A percentile compares a stretch with the other conserved stretches of the same genome.
These are phyloP conservation scores for Wickerhamomyces canadensis DNA, from an alignment of 805 yeast genomes.

Conservation along the genomic window DNA sequence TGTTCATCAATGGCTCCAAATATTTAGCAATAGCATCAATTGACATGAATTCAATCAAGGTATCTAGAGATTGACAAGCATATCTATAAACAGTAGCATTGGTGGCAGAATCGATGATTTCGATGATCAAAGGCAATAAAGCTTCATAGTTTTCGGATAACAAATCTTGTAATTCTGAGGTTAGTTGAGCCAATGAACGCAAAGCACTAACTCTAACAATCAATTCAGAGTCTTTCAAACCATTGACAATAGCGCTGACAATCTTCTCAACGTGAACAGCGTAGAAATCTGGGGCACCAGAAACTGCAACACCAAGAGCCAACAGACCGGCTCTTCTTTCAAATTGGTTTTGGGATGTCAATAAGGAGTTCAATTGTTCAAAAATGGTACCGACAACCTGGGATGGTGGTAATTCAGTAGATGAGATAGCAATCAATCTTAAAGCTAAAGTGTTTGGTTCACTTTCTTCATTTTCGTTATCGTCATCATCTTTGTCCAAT, in stretches of 20 bases:
- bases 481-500: conserved; percentile 75
- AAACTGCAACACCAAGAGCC: conserved; percentile 74
- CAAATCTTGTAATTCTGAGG: conserved; percentile 78
- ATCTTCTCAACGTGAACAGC: conserved; percentile 69
- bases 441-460: conserved; percentile 73
- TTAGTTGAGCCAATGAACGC: conserved; percentile 70
- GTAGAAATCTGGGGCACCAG: conserved; percentile 93
- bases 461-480: conserved; percentile 90
- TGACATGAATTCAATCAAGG: conserved; percentile 85
- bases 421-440: conserved; percentile 70
- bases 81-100: conserved; percentile 80
- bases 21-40: conserved; percentile 78
- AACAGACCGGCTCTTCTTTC: conserved; percentile 86
- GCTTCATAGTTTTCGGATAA: conserved; percentile 80
- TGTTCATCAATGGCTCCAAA: conserved; percentile 85
- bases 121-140: conserved; percentile 80
- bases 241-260: conserved; percentile 65
- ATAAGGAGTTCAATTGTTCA: conserved; percentile 52
- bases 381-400: conserved; percentile 83
- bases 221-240: conserved; percentile 69
- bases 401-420: conserved; percentile 85
- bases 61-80: conserved; percentile 88
- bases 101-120: conserved; percentile 80
- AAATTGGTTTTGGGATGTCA: conserved; percentile 58
- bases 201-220: conserved; percentile 83